Percentiles rank a stretch among this genome's conserved stretches.
Evolutionary conservation across 257 asterid genomes (phyloP).

Genomic region (Datura wrightii): DNA sequence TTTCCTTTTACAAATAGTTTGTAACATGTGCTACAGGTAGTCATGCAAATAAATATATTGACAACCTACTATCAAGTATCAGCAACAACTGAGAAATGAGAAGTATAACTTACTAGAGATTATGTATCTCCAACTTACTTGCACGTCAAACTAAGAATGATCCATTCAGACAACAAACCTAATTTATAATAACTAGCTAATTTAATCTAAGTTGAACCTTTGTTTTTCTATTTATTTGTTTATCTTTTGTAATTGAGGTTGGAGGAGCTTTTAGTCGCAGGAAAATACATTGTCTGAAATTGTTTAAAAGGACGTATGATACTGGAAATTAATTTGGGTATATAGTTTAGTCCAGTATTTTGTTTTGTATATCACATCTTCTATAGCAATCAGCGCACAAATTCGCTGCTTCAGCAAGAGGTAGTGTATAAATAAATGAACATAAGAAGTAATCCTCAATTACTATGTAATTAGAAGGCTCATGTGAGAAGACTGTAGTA

Average conservation of each 20-base stretch:
- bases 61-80: conserved; percentile 3
- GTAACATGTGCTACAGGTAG: not conserved
- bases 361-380: not conserved
- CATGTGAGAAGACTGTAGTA: not conserved
- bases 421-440: not conserved
- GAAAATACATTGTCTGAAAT: not conserved
- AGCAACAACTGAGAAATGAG: conserved; percentile 4
- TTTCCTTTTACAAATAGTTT: not conserved
- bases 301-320: not conserved
- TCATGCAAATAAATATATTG: not conserved
- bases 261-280: not conserved
- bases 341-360: not conserved
- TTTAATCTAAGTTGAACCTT: not conserved
- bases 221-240: not conserved
- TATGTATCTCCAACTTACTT: not conserved
- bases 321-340: not conserved
- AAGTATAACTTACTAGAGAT: not conserved
- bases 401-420: not conserved
- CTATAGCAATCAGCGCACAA: not conserved
- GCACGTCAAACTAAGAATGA: not conserved
- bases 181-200: not conserved
- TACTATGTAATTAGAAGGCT: not conserved
- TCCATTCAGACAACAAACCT: not conserved
- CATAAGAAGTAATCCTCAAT: not conserved
- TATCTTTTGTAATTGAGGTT: not conserved